Conservation (phyloP, 106 monocot genomes). For the Gastrodia elata region DNA sequence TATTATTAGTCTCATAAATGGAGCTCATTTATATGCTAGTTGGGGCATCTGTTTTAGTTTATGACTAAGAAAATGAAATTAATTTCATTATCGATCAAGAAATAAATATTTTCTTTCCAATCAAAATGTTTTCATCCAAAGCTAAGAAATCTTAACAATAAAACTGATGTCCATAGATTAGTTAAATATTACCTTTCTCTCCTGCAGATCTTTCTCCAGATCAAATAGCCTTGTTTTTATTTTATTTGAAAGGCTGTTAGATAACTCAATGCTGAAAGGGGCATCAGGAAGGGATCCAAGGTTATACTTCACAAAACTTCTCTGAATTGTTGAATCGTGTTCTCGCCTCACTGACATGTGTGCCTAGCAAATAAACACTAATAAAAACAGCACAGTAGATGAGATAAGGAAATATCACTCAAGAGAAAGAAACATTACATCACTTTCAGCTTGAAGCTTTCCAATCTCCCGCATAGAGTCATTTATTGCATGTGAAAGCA, state of each 20-base stretch:
- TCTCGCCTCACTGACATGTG: slow-evolving; percentile 49
- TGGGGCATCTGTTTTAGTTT: no score
- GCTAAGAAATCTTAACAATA: not conserved
- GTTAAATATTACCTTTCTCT: slow-evolving; percentile 58
- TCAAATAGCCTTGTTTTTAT: slow-evolving; percentile 52
- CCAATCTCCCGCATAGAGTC: slow-evolving; percentile 62
- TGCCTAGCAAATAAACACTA: slow-evolving; percentile 38
- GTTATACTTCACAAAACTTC: slow-evolving; percentile 57
- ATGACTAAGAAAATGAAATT: not conserved
- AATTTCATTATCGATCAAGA: not conserved
- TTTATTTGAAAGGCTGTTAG: slow-evolving; percentile 39
- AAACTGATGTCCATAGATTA: not conserved
- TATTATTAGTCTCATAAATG: no score
- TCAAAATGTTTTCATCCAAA: not conserved
- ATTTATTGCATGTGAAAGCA: slow-evolving; percentile 46
- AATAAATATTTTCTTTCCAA: not conserved
- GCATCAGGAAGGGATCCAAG: slow-evolving; percentile 65
- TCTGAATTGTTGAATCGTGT: slow-evolving; percentile 64
- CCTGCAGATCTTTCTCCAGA: slow-evolving; percentile 70
- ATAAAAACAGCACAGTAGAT: not conserved
- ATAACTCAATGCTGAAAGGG: slow-evolving; percentile 68
- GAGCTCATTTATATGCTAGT: no score
- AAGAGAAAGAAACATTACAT: slow-evolving; percentile 36
- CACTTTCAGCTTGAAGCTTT: slow-evolving; percentile 85
- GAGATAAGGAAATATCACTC: not conserved